These are phyloP conservation scores for Kwoniella bestiolae DNA, from an alignment of 768 basidiomycete genomes.

Conservation along the genomic window DNA sequence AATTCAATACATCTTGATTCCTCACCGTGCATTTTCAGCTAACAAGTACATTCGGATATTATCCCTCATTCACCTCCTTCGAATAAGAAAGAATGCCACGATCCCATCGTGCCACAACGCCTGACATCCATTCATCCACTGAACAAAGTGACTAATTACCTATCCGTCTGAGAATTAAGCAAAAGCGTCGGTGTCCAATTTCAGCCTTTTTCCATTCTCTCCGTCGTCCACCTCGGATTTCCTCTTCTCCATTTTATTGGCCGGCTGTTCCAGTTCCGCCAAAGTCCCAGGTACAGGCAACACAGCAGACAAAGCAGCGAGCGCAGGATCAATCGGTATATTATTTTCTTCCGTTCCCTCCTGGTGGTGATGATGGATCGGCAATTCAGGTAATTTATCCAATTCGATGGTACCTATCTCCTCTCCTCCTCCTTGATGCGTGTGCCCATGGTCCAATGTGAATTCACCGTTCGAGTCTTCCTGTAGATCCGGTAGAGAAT, in stretches of 20 bases:
- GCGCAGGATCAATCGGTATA: slow-evolving; percentile 21
- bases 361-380: slow-evolving; percentile 10
- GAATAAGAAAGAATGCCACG: no score
- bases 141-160: no score
- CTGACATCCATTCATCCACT: no score
- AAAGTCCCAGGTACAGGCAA: slow-evolving; percentile 18
- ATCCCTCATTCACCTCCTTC: no score
- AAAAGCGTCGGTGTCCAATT: not conserved
- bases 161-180: no score
- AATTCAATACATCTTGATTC: no score
- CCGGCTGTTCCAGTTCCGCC: slow-evolving; percentile 22
- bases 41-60: no score
- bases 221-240: slow-evolving; percentile 16
- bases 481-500: not conserved
- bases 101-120: no score
- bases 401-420: not conserved
- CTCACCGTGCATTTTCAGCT: no score
- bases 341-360: not conserved
- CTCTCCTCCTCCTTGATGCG: not conserved
- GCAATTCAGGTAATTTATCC: not conserved
- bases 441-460: not conserved
- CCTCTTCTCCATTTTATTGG: slow-evolving; percentile 18
- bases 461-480: not conserved
- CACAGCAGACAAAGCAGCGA: slow-evolving; percentile 17
- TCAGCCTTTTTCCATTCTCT: slow-evolving; percentile 1